Conservation (phyloP, 768 basidiomycete genomes). For the Roridomyces roridus region DNA sequence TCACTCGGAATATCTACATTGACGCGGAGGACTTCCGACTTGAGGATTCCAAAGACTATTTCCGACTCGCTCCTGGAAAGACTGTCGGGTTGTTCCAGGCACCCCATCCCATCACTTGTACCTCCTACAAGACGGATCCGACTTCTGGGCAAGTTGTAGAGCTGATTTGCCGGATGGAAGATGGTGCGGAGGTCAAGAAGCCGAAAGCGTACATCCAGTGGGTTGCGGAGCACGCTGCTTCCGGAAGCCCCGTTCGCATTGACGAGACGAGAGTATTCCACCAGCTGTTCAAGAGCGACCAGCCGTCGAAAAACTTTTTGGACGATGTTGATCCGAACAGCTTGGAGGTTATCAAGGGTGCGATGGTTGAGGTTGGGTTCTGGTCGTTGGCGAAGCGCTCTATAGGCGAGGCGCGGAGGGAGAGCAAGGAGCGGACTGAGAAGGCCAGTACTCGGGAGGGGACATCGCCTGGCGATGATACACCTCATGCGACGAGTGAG, state of each 20-base stretch:
- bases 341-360: constrained; percentile 78
- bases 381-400: constrained; percentile 79
- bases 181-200: constrained; percentile 69
- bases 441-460: constrained; percentile 52
- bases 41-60: constrained; percentile 93
- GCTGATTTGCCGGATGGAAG: constrained; percentile 80
- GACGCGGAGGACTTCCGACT: constrained; percentile 93
- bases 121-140: constrained; percentile 83
- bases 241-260: constrained; percentile 82
- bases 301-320: constrained; percentile 83
- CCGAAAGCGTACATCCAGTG: constrained; percentile 97
- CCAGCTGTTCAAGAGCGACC: constrained; percentile 92
- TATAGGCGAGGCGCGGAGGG: constrained; percentile 67
- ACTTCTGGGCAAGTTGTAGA: constrained; percentile 76
- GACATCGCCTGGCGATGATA: constrained; percentile 49
- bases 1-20: constrained; percentile 90
- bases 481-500: constrained; percentile 75
- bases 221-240: constrained; percentile 85
- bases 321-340: constrained; percentile 85
- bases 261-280: constrained; percentile 94
- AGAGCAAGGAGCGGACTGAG: constrained; percentile 66
- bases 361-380: constrained; percentile 90
- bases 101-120: constrained; percentile 90
- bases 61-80: constrained; percentile 96
- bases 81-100: constrained; percentile 96